Evolutionary conservation across 352 stramenopile genomes (phyloP), one percentile per base, ranked within the genome.

Genomic region (Pythium myriotylum): DNA sequence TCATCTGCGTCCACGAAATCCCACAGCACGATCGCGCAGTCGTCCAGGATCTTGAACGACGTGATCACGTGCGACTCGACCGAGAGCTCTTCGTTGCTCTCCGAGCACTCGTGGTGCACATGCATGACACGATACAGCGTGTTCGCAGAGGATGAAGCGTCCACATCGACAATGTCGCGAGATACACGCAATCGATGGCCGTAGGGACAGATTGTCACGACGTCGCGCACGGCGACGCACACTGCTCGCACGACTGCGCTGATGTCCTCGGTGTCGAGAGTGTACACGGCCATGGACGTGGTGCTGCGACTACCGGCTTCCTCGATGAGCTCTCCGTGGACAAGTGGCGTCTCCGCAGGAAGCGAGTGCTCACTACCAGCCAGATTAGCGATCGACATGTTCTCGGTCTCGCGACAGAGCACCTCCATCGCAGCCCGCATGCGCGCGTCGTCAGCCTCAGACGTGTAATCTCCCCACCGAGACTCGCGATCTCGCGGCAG

Each of bases 1-100:
- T 73, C 67, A 23, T 78, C 63, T 4, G 68, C 26, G 33, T 78
- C 67, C 10, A 66, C 64, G 49, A 70, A 79, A 39, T 76, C 67
- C 68, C 68, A 76, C 19, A 78, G 47, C 39, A 65, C 26, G 29
- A 75, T 46, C 14, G 62, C 68, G 49, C 64, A 70, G 42, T 58
- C 43, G 3, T 72, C 58, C 0, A 58, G 63, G 46, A 62, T 50
- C 41, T 66, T 66, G 59, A 54, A 72, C 46, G 66, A 48, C 6
- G 49, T 69, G 47, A 63, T 54, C 19, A 52, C 56, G 17, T 37
- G 68, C 24, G 41, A 75, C 35, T 72, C 63, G 29, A 83, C 66
- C 42, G 33, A 22, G 19, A 62, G 39, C 54, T 42, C 54, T 32
- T 62, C 54, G 27, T 39, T 20, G 22, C 26, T 23, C 22, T 54